phyloP scores from a whole-genome alignment of 495 filamentous ascomycete species.

The Podospora pseudocomata region DNA sequence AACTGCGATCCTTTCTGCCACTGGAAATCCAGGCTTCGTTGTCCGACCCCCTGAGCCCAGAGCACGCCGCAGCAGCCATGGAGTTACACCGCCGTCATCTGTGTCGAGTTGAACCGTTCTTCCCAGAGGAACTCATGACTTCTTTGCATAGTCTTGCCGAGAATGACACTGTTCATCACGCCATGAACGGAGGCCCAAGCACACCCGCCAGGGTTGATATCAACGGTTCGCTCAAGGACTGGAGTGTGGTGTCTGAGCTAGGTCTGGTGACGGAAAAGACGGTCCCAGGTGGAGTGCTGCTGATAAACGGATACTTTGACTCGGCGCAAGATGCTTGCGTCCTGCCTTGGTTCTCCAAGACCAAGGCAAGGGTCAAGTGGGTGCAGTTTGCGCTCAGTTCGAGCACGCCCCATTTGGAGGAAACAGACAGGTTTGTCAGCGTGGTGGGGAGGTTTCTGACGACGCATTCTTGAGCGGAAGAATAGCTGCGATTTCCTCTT shows the following conservation, averaged over 20 bases:
- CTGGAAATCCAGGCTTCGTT: slow-evolving; percentile 18
- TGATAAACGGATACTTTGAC: slow-evolving; percentile 52
- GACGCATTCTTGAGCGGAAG: neutral
- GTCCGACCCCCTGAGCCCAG: slow-evolving; percentile 18
- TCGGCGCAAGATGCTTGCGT: slow-evolving; percentile 45
- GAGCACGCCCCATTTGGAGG: slow-evolving; percentile 15
- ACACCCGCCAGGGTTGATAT: slow-evolving; percentile 41
- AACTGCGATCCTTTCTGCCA: slow-evolving; percentile 19
- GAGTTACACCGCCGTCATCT: slow-evolving; percentile 43
- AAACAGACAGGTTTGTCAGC: slow-evolving; percentile 16
- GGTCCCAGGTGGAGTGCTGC: slow-evolving; percentile 25
- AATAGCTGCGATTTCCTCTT: neutral
- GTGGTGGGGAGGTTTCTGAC: slow-evolving; percentile 9
- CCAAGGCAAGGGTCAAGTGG: slow-evolving; percentile 45
- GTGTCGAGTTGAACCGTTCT: slow-evolving; percentile 35
- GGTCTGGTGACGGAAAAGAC: slow-evolving; percentile 39
- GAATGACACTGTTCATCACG: slow-evolving; percentile 42
- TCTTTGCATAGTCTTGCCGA: slow-evolving; percentile 32
- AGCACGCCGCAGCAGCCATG: slow-evolving; percentile 44
- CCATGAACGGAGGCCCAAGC: slow-evolving; percentile 38
- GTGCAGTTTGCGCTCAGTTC: slow-evolving; percentile 26
- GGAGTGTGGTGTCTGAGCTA: slow-evolving; percentile 27
- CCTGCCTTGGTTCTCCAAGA: slow-evolving; percentile 43
- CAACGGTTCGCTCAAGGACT: slow-evolving; percentile 31
- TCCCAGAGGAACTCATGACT: slow-evolving; percentile 31